Evolutionary conservation across 805 yeast genomes (phyloP), one percentile per base, ranked within the genome.

Genomic region (Tetrapisispora iriomotensis): DNA sequence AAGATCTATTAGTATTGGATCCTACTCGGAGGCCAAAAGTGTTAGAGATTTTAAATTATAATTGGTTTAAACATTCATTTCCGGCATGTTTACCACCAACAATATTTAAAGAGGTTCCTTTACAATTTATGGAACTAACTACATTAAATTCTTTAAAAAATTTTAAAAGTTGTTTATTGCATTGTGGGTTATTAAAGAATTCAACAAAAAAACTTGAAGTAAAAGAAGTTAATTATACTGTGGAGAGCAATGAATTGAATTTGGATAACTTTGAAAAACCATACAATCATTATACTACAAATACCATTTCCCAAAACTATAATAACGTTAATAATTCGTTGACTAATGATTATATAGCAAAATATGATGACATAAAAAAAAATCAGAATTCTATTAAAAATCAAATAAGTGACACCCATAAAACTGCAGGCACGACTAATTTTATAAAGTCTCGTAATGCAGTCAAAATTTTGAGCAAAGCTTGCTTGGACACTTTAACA

Each of bases 11-110:
- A 45, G 72, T 82, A 28, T 72, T 84, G 26, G 78, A 86, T 48
- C 97, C 98, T 8, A 56, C 71, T 34, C 70, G 74, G 48, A 79
- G 99, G 61, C 96, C 96, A 29, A 67, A 81, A 2, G 66, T 92
- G 34, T 77, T 80, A 51, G 82, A 82, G 44, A 80, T 90, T 38
- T 71, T 88, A 47, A 80, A 75, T 42, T 84, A 86, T 58, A 79
- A 77, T 26, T 92, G 96, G 86, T 87, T 92, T 62, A 76, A 73
- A 42, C 94, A 94, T 22, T 70, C 81, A 20, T 88, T 88, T 71
- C 96, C 96, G 7, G 72, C 88, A 28, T 74, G 80, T 19, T 74
- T 72, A 38, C 74, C 74, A 34, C 72, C 47, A 9, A 46, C 45
- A 19, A 53, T 58, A 3, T 46, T 55, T 41, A 47, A 85, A 17